Evolutionary conservation across 352 stramenopile species (phyloP), one percentile per base, ranked within the genome.

Genomic region (Globisporangium emineosum): DNA sequence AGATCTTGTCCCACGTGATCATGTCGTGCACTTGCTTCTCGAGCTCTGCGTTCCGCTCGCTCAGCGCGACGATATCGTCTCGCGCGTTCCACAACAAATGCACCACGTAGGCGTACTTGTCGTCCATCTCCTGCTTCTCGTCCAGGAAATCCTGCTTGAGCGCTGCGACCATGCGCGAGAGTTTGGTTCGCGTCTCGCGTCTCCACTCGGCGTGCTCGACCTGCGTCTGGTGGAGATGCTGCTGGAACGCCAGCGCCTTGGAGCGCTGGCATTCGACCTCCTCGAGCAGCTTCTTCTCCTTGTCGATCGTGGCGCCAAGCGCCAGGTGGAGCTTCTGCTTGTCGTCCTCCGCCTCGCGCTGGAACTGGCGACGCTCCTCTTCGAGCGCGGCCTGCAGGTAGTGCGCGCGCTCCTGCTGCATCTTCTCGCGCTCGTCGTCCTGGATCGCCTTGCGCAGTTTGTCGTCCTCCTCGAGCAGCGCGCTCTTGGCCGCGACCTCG

Each of bases 361-460:
- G 78, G n/a, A 93, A 76, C 33, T 68, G 62, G 13, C 72, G 57
- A 5, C 83, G 73, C 64, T 93, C 85, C 9, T 89, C 79, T 12
- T 90, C 83, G n/a, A 91, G 58, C 0, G 79, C 80, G 19, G 70
- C 64, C 55, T 89, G 71, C 23, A 94, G 63, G 60, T 86, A 91
- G 32, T 57, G 69, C 9, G 78, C 75, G n/a, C 81, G 79, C 43
- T 93, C 86, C 17, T 75, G 72, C 68, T 90, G 77, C 81, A 91
- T 91, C 56, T 93, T 92, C 53, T 90, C 73, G n/a, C 85, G 79
- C 62, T 93, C 85, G 50, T 91, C 85, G 17, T 91, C 82, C 40
- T 93, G 83, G 17, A 93, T 93, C 2, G 81, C 83, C 50, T 81
- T 77, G 25, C 83, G 76, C 19, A 93, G 64, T 60, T 90, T 88